Conservation (phyloP, 2,329 filamentous ascomycete species). For the Blastomyces gilchristii region DNA sequence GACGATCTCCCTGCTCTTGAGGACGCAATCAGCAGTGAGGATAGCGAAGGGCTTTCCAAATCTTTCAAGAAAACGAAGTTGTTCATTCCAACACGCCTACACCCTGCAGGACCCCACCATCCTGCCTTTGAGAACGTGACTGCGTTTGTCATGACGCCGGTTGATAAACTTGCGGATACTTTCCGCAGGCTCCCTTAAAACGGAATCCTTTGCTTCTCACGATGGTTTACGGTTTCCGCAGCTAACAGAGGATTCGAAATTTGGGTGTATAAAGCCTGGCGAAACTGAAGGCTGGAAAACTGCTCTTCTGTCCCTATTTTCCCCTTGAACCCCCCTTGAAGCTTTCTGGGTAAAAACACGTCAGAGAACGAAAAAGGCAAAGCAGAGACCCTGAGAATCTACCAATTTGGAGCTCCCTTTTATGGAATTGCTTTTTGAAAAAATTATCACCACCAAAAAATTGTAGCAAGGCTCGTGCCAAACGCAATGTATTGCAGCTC, state of each 20-base stretch:
- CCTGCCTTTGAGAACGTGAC: conserved; percentile 47
- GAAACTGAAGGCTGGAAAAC: background rate
- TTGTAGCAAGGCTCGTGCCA: background rate
- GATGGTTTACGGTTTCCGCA: background rate
- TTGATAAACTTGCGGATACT: conserved; percentile 45
- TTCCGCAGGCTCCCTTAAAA: conserved; percentile 42
- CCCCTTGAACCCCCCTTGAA: background rate
- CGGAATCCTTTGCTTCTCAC: background rate
- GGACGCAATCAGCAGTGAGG: conserved; percentile 23
- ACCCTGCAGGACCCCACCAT: conserved; percentile 40
- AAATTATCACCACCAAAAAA: background rate
- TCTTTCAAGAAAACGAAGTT: conserved; percentile 43
- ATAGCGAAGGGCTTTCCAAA: conserved; percentile 28
- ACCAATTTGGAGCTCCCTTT: background rate
- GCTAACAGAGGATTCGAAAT: background rate
- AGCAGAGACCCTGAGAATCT: background rate
- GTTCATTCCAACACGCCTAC: conserved; percentile 42
- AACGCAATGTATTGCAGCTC: background rate
- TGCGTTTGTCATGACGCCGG: conserved; percentile 45
- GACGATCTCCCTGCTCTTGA: conserved; percentile 41
- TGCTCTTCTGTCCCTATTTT: background rate
- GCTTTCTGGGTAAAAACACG: background rate
- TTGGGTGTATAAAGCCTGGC: background rate
- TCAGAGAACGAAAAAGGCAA: background rate
- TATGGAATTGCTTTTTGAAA: background rate